Evolutionary conservation across 2,329 filamentous ascomycete species (phyloP).

Genomic region (Fusarium austroafricanum): DNA sequence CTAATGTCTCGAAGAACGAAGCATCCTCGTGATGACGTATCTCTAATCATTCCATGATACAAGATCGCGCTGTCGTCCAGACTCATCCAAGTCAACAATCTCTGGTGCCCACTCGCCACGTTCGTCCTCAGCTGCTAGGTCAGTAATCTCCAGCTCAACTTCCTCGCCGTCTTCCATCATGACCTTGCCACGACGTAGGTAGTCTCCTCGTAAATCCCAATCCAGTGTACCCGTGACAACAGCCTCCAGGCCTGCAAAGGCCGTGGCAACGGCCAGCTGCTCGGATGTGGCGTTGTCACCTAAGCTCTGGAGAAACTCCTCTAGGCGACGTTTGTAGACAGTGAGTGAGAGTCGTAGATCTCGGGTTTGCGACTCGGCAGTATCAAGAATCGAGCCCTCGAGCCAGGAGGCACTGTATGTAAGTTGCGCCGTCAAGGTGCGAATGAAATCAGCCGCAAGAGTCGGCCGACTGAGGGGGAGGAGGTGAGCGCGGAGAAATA

Average conservation of each 20-base stretch:
- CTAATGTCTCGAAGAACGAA: slow-evolving; percentile 1
- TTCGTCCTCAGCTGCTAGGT: slow-evolving; percentile 66
- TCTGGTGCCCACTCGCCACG: slow-evolving; percentile 65
- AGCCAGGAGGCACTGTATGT: slow-evolving; percentile 63
- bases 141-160: slow-evolving; percentile 59
- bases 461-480: slow-evolving; percentile 58
- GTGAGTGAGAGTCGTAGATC: slow-evolving; percentile 62
- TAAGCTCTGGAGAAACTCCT: slow-evolving; percentile 57
- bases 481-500: slow-evolving; percentile 63
- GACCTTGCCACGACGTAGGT: slow-evolving; percentile 60
- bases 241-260: slow-evolving; percentile 57
- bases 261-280: slow-evolving; percentile 58
- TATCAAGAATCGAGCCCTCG: slow-evolving; percentile 58
- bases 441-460: slow-evolving; percentile 61
- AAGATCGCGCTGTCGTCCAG: slow-evolving; percentile 63
- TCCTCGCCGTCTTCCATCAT: slow-evolving; percentile 66
- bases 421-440: slow-evolving; percentile 66
- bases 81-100: slow-evolving; percentile 64
- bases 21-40: slow-evolving; percentile 5
- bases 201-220: slow-evolving; percentile 67
- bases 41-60: slow-evolving; percentile 60
- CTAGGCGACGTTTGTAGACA: slow-evolving; percentile 65
- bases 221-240: slow-evolving; percentile 55
- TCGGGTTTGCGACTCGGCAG: slow-evolving; percentile 47
- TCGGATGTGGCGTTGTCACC: slow-evolving; percentile 52